Base-by-base conservation (phyloP, 2,329 filamentous ascomycete genomes). In the Tricladium varicosporioides region DNA sequence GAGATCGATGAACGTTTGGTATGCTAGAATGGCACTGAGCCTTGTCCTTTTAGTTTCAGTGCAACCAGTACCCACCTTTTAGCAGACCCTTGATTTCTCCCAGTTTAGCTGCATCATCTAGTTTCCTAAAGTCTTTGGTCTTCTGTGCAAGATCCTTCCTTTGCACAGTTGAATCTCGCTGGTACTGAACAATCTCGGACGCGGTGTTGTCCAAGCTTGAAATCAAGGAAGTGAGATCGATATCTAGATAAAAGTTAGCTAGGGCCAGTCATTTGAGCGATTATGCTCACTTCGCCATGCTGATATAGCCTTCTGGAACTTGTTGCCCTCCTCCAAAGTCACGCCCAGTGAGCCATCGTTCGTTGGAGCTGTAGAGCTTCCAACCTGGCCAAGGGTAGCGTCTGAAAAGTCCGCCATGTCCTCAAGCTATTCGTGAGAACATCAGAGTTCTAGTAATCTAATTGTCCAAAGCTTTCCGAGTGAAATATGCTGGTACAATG, bases 71-170 rank as follows among this genome's bases (percentile, higher is more conserved):
- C 68, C 48, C 71, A 92, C 91, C 87, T 80, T 96, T 97, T 58
- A 99, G 76, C 51, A 99, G 76, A 42, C 85, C 85, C 75, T 97
- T 99, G 76, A 96, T 86, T 73, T 99, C 94, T 5, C 80, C 79
- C 53, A 99, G 76, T 73, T 97, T 99, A 56, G 83, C 84, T 10
- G 88, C 78, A 78, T 99, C 92, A 66, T 97, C 93, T 10, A 96
- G 81, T 73, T 97, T 97, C 60, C 92, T 82, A 67, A 97, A 99
- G 68, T 97, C 93, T 70, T 99, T 99, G 0, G 94, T 99, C 80
- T 97, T 97, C 71, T 97, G 92, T n/a, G 95, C 94, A 16, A 99
- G 79, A 60, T 99, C 95, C 71, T 99, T 99, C 53, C 94, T 84
- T 72, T 99, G 93, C 0, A 97, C 87, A 4, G 96, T 88, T n/a